These are phyloP conservation scores for Phaeosphaeria sp. DNA, from an alignment of 2,329 filamentous ascomycete species.

Conservation along the genomic window DNA sequence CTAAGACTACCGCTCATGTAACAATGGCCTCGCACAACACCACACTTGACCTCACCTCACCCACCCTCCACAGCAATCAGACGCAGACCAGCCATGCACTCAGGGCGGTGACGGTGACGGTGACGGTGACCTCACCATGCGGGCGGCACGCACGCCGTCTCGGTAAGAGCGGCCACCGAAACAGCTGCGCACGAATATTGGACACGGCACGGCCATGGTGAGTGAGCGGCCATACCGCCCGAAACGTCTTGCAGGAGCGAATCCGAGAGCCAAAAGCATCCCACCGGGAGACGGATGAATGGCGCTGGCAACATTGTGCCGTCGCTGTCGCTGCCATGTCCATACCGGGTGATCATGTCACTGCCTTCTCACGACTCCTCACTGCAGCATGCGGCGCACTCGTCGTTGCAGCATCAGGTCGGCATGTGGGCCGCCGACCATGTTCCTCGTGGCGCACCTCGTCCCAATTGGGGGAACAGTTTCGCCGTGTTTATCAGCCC, in stretches of 20 bases:
- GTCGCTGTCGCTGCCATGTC: neutral
- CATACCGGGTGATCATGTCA: neutral
- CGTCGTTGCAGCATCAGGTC: neutral
- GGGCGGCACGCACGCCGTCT: constrained; percentile 10
- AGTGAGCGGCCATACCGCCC: constrained; percentile 36
- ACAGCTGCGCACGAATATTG: constrained; percentile 43
- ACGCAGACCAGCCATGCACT: too few relatives aligned
- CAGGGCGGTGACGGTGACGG: too few relatives aligned
- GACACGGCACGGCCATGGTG: constrained; percentile 35
- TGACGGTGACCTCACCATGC: constrained; percentile 7
- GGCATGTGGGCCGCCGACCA: neutral
- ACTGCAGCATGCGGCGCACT: neutral
- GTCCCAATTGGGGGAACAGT: neutral
- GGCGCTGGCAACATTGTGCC: constrained; percentile 9
- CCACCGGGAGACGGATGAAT: constrained; percentile 13
- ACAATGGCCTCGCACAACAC: neutral
- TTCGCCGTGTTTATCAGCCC: neutral
- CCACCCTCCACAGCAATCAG: neutral
- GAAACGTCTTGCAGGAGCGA: constrained; percentile 1
- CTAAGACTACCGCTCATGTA: constrained; percentile 11
- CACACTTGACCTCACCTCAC: neutral
- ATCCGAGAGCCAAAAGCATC: constrained; percentile 29
- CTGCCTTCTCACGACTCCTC: neutral
- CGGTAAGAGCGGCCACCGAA: constrained; percentile 30
- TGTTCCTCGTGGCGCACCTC: neutral